Evolutionary conservation across 2,329 filamentous ascomycete genomes (phyloP), one percentile per base, ranked within the genome.

Genomic region (Acrocalymma vagum): DNA sequence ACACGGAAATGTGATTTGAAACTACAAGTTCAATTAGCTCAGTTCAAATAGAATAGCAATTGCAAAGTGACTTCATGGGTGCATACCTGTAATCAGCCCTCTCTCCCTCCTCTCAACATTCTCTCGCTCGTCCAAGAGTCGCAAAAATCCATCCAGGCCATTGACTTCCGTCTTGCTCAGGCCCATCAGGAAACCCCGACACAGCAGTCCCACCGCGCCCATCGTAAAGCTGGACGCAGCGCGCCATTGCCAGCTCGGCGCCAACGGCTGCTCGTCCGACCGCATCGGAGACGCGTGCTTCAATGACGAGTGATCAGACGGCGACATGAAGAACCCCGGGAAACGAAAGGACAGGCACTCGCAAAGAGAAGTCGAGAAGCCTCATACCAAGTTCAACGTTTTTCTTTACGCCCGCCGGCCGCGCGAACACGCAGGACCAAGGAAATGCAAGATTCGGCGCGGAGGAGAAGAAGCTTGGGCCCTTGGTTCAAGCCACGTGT

Each of bases 1-100:
- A 94, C 88, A 95, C 86, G 68, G 87, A 91, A 53, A 90, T 82
- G 75, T 95, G 90, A 70, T 95, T 95, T 32, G 88, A 93, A 23
- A 94, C 90, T 91, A 58, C 42, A 38, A 29, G n/a, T 42, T 14
- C 18, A 27, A 29, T 62, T 35, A 60, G 53, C 42, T 38, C 36
- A 28, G n/a, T 17, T 45, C 28, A 28, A 47, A 37, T 13, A 7
- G 11, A 26, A 29, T 23, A 11, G 9, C 26, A 14, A 16, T 21
- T 9, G n/a, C 25, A 34, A 29, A n/a, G n/a, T n/a, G n/a, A n/a
- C n/a, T n/a, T n/a, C n/a, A n/a, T n/a, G n/a, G n/a, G 29, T 31
- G 42, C 75, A 45, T 74, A 90, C 88, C 89, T 52, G 93, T 97
- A 47, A 97, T 78, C 46, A 97, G 78, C 13, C 93, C 94, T 58